A percentile compares a stretch with the other conserved stretches of the same genome.
Evolutionary conservation across 2,329 filamentous ascomycete genomes (phyloP).

Genomic region (Alternaria consortialis): DNA sequence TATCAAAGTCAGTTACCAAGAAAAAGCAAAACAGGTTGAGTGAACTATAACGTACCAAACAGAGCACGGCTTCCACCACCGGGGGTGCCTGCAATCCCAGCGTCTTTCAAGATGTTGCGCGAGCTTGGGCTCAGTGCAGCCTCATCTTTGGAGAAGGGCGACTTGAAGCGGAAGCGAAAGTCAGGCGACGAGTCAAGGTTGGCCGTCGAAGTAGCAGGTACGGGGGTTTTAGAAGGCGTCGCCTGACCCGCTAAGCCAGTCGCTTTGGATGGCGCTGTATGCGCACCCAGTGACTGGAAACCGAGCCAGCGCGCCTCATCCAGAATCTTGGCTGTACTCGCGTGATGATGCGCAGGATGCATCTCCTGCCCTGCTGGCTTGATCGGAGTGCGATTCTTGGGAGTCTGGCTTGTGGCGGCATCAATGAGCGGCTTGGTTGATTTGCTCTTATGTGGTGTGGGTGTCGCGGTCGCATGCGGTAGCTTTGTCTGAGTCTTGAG

Average conservation of each 20-base stretch:
- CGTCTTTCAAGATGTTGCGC: constrained; percentile 68
- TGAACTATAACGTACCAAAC: constrained; percentile 29
- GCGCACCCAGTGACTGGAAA: constrained; percentile 73
- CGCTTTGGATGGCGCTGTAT: constrained; percentile 57
- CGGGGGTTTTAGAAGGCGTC: constrained; percentile 70
- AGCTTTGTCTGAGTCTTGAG: constrained; percentile 35
- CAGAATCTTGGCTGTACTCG: constrained; percentile 75
- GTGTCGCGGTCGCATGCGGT: constrained; percentile 33
- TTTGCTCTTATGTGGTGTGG: constrained; percentile 59
- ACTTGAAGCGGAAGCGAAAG: constrained; percentile 72
- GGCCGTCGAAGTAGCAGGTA: constrained; percentile 28
- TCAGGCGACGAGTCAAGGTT: constrained; percentile 60
- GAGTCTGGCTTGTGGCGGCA: constrained; percentile 52
- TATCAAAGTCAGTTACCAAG: neutral
- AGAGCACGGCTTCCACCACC: constrained; percentile 53
- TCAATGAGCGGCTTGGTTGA: constrained; percentile 33
- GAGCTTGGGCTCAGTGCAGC: constrained; percentile 63
- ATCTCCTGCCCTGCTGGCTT: constrained; percentile 82
- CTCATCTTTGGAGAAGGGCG: constrained; percentile 69
- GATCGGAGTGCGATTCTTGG: constrained; percentile 69
- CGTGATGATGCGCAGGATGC: constrained; percentile 86
- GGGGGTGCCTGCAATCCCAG: constrained; percentile 67
- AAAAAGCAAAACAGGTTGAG: neutral
- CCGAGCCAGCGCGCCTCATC: constrained; percentile 84
- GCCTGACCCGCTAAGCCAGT: constrained; percentile 58